phyloP scores from a whole-genome alignment of 2,329 filamentous ascomycete species.

The Aspergillus viridinutans region DNA sequence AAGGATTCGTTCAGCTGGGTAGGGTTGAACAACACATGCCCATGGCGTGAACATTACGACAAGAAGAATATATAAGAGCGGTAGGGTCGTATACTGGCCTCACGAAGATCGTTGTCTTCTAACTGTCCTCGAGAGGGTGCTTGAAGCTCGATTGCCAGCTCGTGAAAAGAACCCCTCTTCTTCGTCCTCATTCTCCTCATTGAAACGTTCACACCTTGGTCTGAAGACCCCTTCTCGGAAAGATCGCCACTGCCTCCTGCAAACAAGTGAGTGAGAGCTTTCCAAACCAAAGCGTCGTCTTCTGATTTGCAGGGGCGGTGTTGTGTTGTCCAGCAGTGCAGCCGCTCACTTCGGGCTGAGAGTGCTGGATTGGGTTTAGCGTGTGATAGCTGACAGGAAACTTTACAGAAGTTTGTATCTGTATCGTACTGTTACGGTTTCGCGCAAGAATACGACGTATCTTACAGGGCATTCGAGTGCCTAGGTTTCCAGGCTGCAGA shows the following conservation, averaged over 20 bases:
- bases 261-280: conserved; percentile 1
- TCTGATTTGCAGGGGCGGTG: conserved; percentile 5
- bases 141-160: background rate
- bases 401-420: conserved; percentile 1
- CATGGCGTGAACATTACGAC: background rate
- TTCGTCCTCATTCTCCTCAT: background rate
- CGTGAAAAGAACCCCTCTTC: background rate
- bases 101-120: background rate
- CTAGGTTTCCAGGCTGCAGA: conserved; percentile 4
- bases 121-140: background rate
- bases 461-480: conserved; percentile 1
- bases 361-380: conserved; percentile 6
- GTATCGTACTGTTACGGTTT: conserved; percentile 10
- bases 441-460: conserved; percentile 5
- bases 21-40: background rate
- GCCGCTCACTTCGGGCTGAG: conserved; percentile 12
- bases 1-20: background rate
- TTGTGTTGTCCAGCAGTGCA: conserved; percentile 6
- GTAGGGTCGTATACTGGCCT: background rate
- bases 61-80: background rate
- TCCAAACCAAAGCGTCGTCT: background rate
- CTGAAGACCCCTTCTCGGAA: background rate
- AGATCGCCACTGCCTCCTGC: background rate
- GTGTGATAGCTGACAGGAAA: conserved; percentile 12
- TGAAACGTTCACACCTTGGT: background rate